Percentiles rank a stretch among this genome's conserved stretches.
Evolutionary conservation across 2,329 filamentous ascomycete genomes (phyloP).

Genomic region (Pseudogymnoascus sp.): DNA sequence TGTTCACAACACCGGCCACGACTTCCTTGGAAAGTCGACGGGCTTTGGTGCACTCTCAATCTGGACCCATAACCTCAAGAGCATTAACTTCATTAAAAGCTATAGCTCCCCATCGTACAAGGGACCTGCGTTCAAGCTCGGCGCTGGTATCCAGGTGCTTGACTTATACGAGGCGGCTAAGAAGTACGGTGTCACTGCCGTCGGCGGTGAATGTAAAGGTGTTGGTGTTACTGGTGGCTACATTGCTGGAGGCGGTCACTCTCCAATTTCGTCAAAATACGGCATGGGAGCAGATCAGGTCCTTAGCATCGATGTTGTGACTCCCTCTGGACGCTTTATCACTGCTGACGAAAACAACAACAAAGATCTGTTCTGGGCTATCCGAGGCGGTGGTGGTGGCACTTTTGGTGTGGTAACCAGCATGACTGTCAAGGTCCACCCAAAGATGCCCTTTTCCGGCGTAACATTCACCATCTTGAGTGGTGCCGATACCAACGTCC

Average conservation of each 20-base stretch:
- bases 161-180: constrained; percentile 35
- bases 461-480: constrained; percentile 39
- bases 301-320: constrained; percentile 48
- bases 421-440: constrained; percentile 45
- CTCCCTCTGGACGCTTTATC: constrained; percentile 40
- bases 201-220: constrained; percentile 47
- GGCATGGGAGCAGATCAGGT: constrained; percentile 57
- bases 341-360: constrained; percentile 44
- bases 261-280: constrained; percentile 41
- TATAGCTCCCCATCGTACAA: constrained; percentile 27
- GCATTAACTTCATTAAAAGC: constrained; percentile 32
- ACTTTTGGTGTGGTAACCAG: constrained; percentile 53
- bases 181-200: constrained; percentile 37
- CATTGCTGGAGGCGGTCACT: constrained; percentile 54
- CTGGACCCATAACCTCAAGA: constrained; percentile 43
- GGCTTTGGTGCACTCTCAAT: constrained; percentile 40
- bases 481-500: constrained; percentile 34
- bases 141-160: constrained; percentile 38
- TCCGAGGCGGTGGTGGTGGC: constrained; percentile 45
- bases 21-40: constrained; percentile 39
- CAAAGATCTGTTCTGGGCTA: constrained; percentile 54
- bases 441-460: constrained; percentile 30
- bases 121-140: constrained; percentile 33
- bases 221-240: constrained; percentile 39
- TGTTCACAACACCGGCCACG: constrained; percentile 39